phyloP scores from a whole-genome alignment of 768 basidiomycete species.

The Leccinum truebloodii region DNA sequence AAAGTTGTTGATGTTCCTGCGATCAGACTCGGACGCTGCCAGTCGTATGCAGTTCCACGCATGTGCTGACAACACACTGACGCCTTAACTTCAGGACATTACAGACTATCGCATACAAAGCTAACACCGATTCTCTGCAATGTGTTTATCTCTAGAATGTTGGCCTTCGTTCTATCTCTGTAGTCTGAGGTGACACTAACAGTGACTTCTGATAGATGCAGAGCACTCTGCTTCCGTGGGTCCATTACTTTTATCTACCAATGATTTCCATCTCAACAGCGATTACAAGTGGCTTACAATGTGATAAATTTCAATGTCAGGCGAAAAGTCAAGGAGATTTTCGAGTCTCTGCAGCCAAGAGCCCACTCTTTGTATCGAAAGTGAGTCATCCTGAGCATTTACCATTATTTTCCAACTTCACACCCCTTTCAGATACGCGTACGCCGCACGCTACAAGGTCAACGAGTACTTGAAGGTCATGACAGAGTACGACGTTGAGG shows the following conservation, averaged over 20 bases:
- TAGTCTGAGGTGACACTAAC: not conserved
- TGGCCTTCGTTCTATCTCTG: slow-evolving; percentile 21
- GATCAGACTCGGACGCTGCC: slow-evolving; percentile 20
- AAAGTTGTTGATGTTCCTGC: slow-evolving; percentile 32
- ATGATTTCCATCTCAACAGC: not conserved
- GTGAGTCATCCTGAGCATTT: not conserved
- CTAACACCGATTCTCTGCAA: slow-evolving; percentile 28
- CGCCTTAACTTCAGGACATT: not conserved
- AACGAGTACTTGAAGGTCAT: slow-evolving; percentile 16
- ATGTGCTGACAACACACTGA: not conserved
- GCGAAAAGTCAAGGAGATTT: slow-evolving; percentile 7
- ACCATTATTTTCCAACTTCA: not conserved
- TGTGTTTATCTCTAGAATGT: slow-evolving; percentile 52
- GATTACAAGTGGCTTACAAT: slow-evolving; percentile 33
- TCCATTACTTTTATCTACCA: slow-evolving; percentile 1
- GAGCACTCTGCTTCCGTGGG: slow-evolving; percentile 49
- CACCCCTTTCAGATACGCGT: not conserved
- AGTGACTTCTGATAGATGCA: slow-evolving; percentile 39
- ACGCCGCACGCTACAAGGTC: not conserved
- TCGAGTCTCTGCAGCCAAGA: slow-evolving; percentile 10
- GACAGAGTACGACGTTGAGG: slow-evolving; percentile 12
- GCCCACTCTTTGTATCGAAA: slow-evolving; percentile 13
- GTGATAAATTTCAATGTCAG: not conserved
- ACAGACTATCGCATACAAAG: slow-evolving; percentile 10
- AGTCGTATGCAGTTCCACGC: slow-evolving; percentile 24